These are phyloP conservation scores for Elaeis oleifera DNA, from an alignment of 202 grass and related monocot genomes.

Conservation along the genomic window DNA sequence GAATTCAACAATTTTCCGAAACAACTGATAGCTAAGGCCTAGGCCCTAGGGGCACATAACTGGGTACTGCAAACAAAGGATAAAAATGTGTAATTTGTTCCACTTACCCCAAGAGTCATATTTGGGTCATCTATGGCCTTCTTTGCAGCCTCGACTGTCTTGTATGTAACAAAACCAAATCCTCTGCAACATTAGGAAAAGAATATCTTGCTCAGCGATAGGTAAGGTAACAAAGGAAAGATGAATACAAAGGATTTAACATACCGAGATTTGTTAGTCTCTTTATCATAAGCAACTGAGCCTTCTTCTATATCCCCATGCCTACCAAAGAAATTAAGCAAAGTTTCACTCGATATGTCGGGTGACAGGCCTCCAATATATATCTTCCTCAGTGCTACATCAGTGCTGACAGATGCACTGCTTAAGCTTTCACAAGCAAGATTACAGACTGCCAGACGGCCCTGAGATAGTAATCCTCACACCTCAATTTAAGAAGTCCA, in stretches of 20 bases:
- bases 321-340: slow-evolving; percentile 15
- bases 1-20: too few relatives aligned
- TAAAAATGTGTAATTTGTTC: background rate
- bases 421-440: slow-evolving; percentile 16
- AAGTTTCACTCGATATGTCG: slow-evolving; percentile 4
- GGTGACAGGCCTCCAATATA: slow-evolving; percentile 17
- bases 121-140: slow-evolving; percentile 18
- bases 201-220: background rate
- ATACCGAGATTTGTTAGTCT: slow-evolving; percentile 15
- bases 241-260: background rate
- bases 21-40: too few relatives aligned
- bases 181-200: slow-evolving; percentile 4
- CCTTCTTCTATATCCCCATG: slow-evolving; percentile 17
- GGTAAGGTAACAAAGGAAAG: background rate
- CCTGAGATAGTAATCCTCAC: background rate
- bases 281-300: slow-evolving; percentile 14
- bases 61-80: background rate
- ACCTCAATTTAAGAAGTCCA: background rate
- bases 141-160: slow-evolving; percentile 7
- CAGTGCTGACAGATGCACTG: background rate
- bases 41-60: too few relatives aligned
- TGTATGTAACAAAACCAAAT: slow-evolving; percentile 18
- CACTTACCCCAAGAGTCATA: slow-evolving; percentile 10
- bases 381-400: slow-evolving; percentile 6
- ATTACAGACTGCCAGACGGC: slow-evolving; percentile 11